Evolutionary conservation across 257 asterid species (phyloP).

Genomic region (Apocynum venetum): DNA sequence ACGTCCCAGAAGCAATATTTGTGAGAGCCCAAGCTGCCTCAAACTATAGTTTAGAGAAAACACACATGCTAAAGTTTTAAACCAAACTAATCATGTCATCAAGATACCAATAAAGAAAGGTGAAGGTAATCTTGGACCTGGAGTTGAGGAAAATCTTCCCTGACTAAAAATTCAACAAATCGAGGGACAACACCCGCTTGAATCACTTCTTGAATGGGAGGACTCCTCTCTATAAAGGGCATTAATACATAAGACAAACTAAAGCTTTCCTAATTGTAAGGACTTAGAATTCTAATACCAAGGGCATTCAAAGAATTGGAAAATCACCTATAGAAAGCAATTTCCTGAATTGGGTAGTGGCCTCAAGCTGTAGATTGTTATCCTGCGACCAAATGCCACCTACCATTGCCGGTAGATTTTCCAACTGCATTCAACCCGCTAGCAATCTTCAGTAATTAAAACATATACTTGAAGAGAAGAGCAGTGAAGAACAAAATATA

Average conservation of each 20-base stretch:
- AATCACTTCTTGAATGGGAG: constrained; percentile 84
- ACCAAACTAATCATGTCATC: background rate
- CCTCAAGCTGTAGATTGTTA: constrained; percentile 55
- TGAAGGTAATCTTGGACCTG: constrained; percentile 39
- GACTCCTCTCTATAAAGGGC: constrained; percentile 55
- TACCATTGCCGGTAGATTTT: constrained; percentile 67
- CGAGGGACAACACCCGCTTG: constrained; percentile 88
- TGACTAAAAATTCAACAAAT: constrained; percentile 63
- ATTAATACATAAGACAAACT: background rate
- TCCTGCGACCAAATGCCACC: constrained; percentile 65
- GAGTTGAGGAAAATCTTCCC: constrained; percentile 84
- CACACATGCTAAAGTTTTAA: background rate
- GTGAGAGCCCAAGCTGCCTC: constrained; percentile 99
- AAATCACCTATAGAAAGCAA: constrained; percentile 68
- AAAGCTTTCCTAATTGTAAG: background rate
- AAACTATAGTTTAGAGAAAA: constrained; percentile 33
- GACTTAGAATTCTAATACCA: background rate
- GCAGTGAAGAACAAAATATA: background rate
- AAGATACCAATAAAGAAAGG: background rate
- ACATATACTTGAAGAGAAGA: background rate
- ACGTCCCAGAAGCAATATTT: constrained; percentile 89
- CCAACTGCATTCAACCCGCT: constrained; percentile 44
- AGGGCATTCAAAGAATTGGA: background rate
- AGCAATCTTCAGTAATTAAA: background rate
- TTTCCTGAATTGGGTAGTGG: constrained; percentile 73